Percentiles rank a stretch among this genome's conserved stretches.
Conservation (phyloP, 371 early-diverging fungal genomes). For the Coemansia sp. region DNA sequence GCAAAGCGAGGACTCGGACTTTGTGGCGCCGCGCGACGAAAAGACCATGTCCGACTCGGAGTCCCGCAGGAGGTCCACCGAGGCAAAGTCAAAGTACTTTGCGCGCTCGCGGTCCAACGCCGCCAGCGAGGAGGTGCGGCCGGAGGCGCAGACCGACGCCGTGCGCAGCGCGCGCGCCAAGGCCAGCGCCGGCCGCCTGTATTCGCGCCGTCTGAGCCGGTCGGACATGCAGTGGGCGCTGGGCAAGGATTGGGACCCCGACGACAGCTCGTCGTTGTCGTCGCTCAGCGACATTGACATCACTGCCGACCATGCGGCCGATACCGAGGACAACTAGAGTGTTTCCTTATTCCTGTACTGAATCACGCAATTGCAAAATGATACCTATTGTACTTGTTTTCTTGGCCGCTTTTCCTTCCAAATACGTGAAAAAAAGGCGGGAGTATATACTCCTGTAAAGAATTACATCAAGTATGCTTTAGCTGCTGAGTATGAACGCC, state of each 20-base stretch:
- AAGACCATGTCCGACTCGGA: slow-evolving; percentile 1
- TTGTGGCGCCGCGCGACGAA: not conserved
- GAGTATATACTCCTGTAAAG: no score
- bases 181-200: slow-evolving; percentile 31
- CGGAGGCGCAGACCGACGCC: slow-evolving; percentile 41
- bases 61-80: not conserved
- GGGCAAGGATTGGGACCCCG: slow-evolving; percentile 48
- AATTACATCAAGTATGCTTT: no score
- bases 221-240: slow-evolving; percentile 50
- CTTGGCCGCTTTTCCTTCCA: no score
- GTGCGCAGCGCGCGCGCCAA: slow-evolving; percentile 45
- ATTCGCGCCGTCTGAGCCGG: slow-evolving; percentile 41
- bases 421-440: no score
- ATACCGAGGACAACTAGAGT: not conserved
- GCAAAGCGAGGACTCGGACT: slow-evolving; percentile 9
- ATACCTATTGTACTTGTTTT: no score
- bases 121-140: slow-evolving; percentile 45
- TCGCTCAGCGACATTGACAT: slow-evolving; percentile 40
- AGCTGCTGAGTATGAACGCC: no score
- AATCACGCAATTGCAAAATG: no score
- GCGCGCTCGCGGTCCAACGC: slow-evolving; percentile 46
- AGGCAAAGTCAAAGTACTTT: slow-evolving; percentile 22
- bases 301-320: not conserved
- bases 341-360: no score
- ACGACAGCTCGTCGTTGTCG: slow-evolving; percentile 39